Evolutionary conservation across 2,329 filamentous ascomycete genomes (phyloP).

Genomic region (Aspergillus piperis): DNA sequence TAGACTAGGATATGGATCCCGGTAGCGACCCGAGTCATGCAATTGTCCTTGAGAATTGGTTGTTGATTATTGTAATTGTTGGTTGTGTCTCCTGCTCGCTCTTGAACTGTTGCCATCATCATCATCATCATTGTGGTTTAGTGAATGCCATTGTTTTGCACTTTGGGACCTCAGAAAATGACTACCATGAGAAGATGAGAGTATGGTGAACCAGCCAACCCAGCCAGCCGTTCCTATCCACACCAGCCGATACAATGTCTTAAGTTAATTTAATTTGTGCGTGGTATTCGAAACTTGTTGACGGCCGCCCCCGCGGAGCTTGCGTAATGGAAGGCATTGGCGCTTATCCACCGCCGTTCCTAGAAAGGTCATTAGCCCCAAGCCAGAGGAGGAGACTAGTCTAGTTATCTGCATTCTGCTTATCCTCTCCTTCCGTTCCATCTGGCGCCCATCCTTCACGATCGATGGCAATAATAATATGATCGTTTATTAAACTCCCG

Average conservation of each 20-base stretch:
- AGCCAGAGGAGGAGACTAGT: background rate
- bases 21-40: too few relatives aligned
- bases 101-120: too few relatives aligned
- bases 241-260: conserved; percentile 7
- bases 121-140: too few relatives aligned
- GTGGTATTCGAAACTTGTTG: background rate
- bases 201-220: background rate
- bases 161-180: too few relatives aligned
- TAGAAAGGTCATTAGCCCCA: background rate
- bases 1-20: background rate
- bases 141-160: too few relatives aligned
- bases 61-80: too few relatives aligned
- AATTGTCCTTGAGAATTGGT: too few relatives aligned
- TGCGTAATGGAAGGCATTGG: conserved; percentile 9
- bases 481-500: background rate
- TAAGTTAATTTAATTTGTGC: background rate
- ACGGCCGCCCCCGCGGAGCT: conserved; percentile 5
- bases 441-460: background rate
- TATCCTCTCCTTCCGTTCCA: background rate
- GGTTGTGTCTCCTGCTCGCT: too few relatives aligned
- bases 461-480: background rate
- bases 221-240: background rate
- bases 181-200: too few relatives aligned
- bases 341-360: conserved; percentile 7
- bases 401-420: background rate